Percentiles rank a stretch among this genome's conserved stretches.
phyloP scores from a whole-genome alignment of 1,139 yeast species.

The Hanseniaspora uvarum region DNA sequence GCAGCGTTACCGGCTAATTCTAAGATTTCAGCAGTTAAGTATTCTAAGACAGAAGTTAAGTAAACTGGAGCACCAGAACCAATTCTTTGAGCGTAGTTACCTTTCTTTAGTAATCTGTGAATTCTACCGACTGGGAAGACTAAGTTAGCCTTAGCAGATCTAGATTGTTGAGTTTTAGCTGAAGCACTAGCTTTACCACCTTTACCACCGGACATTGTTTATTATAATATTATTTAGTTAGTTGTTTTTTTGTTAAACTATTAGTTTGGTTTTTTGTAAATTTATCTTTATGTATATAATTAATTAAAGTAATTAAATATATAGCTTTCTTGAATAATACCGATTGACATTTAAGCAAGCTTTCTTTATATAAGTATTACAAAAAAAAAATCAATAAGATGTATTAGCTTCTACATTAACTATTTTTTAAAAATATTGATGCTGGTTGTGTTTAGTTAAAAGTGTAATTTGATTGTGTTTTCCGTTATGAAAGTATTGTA shows the following conservation, averaged over 20 bases:
- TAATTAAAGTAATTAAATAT: background rate
- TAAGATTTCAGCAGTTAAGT: slow-evolving; percentile 90
- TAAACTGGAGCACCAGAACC: slow-evolving; percentile 98
- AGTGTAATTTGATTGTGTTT: background rate
- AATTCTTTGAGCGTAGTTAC: slow-evolving; percentile 97
- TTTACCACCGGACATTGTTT: slow-evolving; percentile 93
- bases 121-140: slow-evolving; percentile 99
- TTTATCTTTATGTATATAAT: background rate
- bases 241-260: slow-evolving; percentile 17
- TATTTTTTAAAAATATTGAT: background rate
- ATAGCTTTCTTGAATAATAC: background rate
- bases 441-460: background rate
- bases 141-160: slow-evolving; percentile 97
- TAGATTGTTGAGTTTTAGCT: slow-evolving; percentile 90
- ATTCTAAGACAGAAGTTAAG: slow-evolving; percentile 91
- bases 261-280: slow-evolving; percentile 19
- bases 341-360: background rate
- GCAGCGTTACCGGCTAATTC: slow-evolving; percentile 99
- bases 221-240: slow-evolving; percentile 24
- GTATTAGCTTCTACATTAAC: background rate
- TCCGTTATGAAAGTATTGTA: background rate
- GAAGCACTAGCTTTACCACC: slow-evolving; percentile 92
- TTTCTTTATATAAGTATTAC: background rate
- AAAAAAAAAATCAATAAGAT: background rate
- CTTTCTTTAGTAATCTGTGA: slow-evolving; percentile 92